A percentile compares a stretch with the other conserved stretches of the same genome.
Evolutionary conservation across 164 flowering plant species (phyloP).

Genomic region (Dillenia turbinata): DNA sequence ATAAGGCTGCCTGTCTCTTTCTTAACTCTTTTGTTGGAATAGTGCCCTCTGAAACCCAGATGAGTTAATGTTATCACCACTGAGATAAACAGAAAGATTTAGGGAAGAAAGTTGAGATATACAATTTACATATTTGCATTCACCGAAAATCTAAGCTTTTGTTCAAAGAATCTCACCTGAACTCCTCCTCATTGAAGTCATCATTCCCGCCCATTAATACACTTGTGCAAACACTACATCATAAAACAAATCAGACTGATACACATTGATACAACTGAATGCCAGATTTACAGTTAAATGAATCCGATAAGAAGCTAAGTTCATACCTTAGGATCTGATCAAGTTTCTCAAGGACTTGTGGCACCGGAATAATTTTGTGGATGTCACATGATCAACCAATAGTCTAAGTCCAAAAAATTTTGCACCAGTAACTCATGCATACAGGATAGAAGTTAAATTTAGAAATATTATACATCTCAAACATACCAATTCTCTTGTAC

Average conservation of each 20-base stretch:
- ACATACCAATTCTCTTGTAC: too few relatives aligned
- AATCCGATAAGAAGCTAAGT: background rate
- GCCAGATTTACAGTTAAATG: too few relatives aligned
- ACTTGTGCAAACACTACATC: constrained; percentile 76
- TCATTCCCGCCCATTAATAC: constrained; percentile 66
- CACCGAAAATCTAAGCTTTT: background rate
- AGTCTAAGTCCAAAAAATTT: background rate
- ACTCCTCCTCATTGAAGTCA: constrained; percentile 63
- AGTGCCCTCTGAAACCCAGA: constrained; percentile 32
- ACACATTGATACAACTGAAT: too few relatives aligned
- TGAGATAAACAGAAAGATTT: constrained; percentile 14
- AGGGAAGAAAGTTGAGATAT: background rate
- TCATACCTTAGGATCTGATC: constrained; percentile 84
- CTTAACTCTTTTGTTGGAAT: constrained; percentile 64
- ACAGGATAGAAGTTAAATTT: too few relatives aligned
- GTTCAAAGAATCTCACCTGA: constrained; percentile 47
- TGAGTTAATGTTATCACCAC: constrained; percentile 55
- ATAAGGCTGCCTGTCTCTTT: constrained; percentile 64
- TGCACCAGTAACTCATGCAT: too few relatives aligned
- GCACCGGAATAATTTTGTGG: constrained; percentile 69
- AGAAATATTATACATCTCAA: too few relatives aligned
- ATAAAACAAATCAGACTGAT: constrained; percentile 1
- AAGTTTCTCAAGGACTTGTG: constrained; percentile 88
- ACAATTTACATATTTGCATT: background rate
- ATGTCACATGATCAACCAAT: constrained; percentile 70